Evolutionary conservation across 495 filamentous ascomycete species (phyloP).

Genomic region (Aeminium ludgeri): DNA sequence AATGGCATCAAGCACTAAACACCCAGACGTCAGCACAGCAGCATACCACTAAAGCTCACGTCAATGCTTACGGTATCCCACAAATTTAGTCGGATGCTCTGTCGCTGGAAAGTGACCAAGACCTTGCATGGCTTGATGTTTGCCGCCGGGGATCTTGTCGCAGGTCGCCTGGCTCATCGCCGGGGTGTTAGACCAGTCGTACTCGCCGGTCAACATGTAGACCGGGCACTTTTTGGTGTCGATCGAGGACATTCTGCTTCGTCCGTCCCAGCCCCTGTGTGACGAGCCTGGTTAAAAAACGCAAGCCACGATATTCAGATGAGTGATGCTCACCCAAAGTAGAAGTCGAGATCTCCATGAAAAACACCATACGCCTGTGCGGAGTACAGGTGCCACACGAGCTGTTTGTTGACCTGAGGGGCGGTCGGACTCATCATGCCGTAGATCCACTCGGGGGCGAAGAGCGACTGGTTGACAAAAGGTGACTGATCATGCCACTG

Average conservation of each 20-base stretch:
- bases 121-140: conserved; percentile 24
- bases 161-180: conserved; percentile 25
- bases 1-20: conserved; percentile 14
- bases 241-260: conserved; percentile 23
- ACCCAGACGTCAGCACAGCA: conserved; percentile 1
- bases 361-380: conserved; percentile 30
- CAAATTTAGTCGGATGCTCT: conserved; percentile 24
- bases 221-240: conserved; percentile 28
- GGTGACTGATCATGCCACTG: conserved; percentile 19
- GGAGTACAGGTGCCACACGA: conserved; percentile 29
- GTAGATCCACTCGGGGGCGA: conserved; percentile 30
- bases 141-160: conserved; percentile 27
- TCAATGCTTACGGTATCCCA: conserved; percentile 10
- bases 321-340: too few relatives aligned
- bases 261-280: conserved; percentile 29
- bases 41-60: neutral
- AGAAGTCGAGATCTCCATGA: conserved; percentile 23
- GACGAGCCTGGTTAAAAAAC: too few relatives aligned
- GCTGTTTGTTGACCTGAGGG: conserved; percentile 23
- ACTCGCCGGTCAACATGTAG: conserved; percentile 31
- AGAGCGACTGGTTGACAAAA: conserved; percentile 19
- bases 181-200: conserved; percentile 28
- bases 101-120: conserved; percentile 27
- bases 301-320: too few relatives aligned
- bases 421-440: conserved; percentile 27